A percentile compares a stretch with the other conserved stretches of the same genome.
phyloP scores from a whole-genome alignment of 495 filamentous ascomycete genomes.

The Penicillium bialowiezense region DNA sequence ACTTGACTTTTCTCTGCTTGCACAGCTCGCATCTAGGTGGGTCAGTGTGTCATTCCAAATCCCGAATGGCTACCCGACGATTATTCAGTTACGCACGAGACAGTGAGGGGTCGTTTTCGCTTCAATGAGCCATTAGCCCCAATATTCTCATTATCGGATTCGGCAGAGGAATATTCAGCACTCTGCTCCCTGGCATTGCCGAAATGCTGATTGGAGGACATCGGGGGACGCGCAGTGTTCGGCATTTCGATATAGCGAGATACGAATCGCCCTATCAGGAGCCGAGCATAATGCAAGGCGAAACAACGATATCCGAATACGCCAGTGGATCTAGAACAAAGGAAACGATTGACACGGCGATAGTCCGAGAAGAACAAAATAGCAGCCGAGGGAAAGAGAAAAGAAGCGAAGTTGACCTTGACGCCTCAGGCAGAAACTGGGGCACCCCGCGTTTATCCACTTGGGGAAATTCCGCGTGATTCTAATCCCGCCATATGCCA shows the following conservation, averaged over 20 bases:
- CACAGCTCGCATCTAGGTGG: conserved; percentile 67
- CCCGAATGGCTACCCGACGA: neutral
- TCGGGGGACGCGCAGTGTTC: conserved; percentile 30
- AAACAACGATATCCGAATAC: conserved; percentile 7
- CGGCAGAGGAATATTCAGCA: conserved; percentile 38
- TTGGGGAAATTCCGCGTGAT: conserved; percentile 3
- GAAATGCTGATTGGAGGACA: conserved; percentile 22
- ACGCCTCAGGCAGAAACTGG: conserved; percentile 28
- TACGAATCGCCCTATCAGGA: conserved; percentile 23
- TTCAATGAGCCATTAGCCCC: conserved; percentile 37
- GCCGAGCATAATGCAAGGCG: conserved; percentile 22
- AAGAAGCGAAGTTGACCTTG: conserved; percentile 9
- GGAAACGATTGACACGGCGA: conserved; percentile 11
- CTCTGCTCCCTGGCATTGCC: conserved; percentile 33
- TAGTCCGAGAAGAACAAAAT: conserved; percentile 13
- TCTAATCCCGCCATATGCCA: no score
- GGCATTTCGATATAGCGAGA: conserved; percentile 43
- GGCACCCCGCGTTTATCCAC: conserved; percentile 25
- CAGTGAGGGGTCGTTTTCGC: conserved; percentile 44
- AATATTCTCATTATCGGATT: conserved; percentile 35
- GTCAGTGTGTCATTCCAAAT: conserved; percentile 19
- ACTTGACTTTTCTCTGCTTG: conserved; percentile 84
- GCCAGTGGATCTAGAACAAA: neutral
- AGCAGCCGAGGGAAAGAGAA: conserved; percentile 12
- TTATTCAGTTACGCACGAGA: conserved; percentile 35